These are phyloP conservation scores for Colletotrichum eremochloae DNA, from an alignment of 2,329 filamentous ascomycete genomes.

Conservation along the genomic window DNA sequence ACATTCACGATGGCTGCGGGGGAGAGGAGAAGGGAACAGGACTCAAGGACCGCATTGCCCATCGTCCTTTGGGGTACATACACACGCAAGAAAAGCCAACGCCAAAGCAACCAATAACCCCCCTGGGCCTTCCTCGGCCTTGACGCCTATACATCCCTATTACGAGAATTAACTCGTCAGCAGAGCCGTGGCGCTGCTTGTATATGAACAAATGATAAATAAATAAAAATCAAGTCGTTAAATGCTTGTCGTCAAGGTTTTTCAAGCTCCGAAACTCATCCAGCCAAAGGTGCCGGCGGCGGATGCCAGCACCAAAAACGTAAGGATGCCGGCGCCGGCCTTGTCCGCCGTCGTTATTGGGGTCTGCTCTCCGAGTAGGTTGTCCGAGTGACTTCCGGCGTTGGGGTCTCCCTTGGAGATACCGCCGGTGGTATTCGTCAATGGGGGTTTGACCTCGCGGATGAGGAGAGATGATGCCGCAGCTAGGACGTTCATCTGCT, in stretches of 20 bases:
- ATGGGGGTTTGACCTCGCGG: slow-evolving; percentile 54
- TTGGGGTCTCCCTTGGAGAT: slow-evolving; percentile 60
- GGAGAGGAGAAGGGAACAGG: slow-evolving; percentile 56
- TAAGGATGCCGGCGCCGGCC: slow-evolving; percentile 63
- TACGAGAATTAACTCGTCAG: slow-evolving; percentile 24
- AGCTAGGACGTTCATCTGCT: slow-evolving; percentile 71
- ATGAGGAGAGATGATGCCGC: slow-evolving; percentile 68
- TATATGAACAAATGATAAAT: slow-evolving; percentile 21
- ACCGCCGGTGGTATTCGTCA: slow-evolving; percentile 64
- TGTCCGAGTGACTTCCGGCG: slow-evolving; percentile 55
- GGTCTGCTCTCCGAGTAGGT: slow-evolving; percentile 48
- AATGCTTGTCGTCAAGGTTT: slow-evolving; percentile 4
- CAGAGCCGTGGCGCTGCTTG: slow-evolving; percentile 29
- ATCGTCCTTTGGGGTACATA: slow-evolving; percentile 31
- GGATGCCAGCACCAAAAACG: slow-evolving; percentile 58
- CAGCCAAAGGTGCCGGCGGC: slow-evolving; percentile 60
- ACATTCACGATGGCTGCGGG: slow-evolving; percentile 49
- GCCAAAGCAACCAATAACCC: slow-evolving; percentile 43
- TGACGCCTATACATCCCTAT: slow-evolving; percentile 38
- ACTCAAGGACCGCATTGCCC: slow-evolving; percentile 14
- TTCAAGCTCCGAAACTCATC: slow-evolving; percentile 60
- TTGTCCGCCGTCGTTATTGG: slow-evolving; percentile 59
- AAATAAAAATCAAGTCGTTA: slow-evolving; percentile 31
- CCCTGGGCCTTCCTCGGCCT: slow-evolving; percentile 29
- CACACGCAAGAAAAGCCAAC: slow-evolving; percentile 45